Evolutionary conservation across 1,284 basidiomycete species (phyloP).

Genomic region (Boletus sp.): DNA sequence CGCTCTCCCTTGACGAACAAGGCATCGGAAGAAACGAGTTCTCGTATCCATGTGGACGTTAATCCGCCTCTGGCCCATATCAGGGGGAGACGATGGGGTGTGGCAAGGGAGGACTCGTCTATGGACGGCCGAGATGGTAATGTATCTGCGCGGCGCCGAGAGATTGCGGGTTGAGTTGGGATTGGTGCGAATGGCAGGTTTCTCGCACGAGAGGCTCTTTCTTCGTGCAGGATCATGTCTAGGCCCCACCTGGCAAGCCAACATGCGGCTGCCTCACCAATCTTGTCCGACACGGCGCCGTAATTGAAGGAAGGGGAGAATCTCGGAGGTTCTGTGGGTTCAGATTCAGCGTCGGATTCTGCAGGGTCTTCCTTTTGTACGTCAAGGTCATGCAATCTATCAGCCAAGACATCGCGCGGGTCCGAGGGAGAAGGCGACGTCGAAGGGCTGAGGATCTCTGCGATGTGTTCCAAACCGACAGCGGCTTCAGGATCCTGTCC

Average conservation of each 20-base stretch:
- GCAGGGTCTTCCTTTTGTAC: constrained; percentile 38
- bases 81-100: constrained; percentile 36
- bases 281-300: constrained; percentile 81
- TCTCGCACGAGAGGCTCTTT: constrained; percentile 31
- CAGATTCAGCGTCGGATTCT: constrained; percentile 30
- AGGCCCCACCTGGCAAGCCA: constrained; percentile 86
- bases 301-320: constrained; percentile 56
- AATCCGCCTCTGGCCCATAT: constrained; percentile 74
- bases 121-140: constrained; percentile 24
- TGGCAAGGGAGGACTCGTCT: constrained; percentile 12
- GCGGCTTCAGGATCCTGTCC: constrained; percentile 54
- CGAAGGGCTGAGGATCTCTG: constrained; percentile 38
- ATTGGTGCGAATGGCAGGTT: constrained; percentile 17
- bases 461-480: constrained; percentile 68
- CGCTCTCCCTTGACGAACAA: constrained; percentile 80
- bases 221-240: constrained; percentile 73
- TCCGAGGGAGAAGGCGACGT: constrained; percentile 15
- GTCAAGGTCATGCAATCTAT: constrained; percentile 30
- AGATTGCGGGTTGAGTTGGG: constrained; percentile 5
- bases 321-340: constrained; percentile 12
- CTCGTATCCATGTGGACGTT: constrained; percentile 67
- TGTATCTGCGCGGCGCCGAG: constrained; percentile 31
- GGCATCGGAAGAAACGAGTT: constrained; percentile 73
- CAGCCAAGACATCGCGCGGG: constrained; percentile 22
- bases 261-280: constrained; percentile 85